Evolutionary conservation across 176 grass and related monocot genomes (phyloP).

Genomic region (Panicum miliaceum): DNA sequence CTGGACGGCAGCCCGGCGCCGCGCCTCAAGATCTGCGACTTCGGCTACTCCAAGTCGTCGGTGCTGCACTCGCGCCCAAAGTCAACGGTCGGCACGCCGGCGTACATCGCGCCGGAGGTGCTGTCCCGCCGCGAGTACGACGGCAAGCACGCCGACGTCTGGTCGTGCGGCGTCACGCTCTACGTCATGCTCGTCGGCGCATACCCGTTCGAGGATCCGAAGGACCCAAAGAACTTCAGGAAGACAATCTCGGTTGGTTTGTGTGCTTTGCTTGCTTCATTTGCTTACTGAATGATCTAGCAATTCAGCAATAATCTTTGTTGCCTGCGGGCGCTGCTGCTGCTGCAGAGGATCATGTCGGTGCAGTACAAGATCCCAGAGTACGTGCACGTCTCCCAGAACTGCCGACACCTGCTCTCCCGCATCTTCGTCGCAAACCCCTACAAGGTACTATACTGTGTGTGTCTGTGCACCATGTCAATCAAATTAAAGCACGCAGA

Average conservation of each 20-base stretch:
- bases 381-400: conserved; percentile 79
- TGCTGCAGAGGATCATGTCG: conserved; percentile 56
- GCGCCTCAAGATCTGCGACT: conserved; percentile 72
- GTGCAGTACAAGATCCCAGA: conserved; percentile 85
- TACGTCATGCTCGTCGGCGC: conserved; percentile 92
- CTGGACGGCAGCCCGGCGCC: conserved; percentile 91
- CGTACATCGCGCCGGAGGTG: conserved; percentile 87
- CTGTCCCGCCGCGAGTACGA: conserved; percentile 62
- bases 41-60: conserved; percentile 62
- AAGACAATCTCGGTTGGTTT: conserved; percentile 69
- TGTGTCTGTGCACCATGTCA: too few relatives aligned
- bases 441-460: conserved; percentile 45
- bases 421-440: conserved; percentile 81
- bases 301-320: too few relatives aligned
- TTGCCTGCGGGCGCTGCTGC: too few relatives aligned
- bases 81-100: conserved; percentile 77
- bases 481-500: too few relatives aligned
- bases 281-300: background rate
- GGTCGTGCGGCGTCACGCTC: conserved; percentile 92
- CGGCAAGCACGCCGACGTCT: conserved; percentile 90
- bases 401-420: conserved; percentile 79
- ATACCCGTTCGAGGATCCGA: conserved; percentile 85
- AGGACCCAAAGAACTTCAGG: conserved; percentile 81
- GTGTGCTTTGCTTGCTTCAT: too few relatives aligned
- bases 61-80: conserved; percentile 73